Evolutionary conservation across 768 basidiomycete species (phyloP).

Genomic region (Amanita thiersii): DNA sequence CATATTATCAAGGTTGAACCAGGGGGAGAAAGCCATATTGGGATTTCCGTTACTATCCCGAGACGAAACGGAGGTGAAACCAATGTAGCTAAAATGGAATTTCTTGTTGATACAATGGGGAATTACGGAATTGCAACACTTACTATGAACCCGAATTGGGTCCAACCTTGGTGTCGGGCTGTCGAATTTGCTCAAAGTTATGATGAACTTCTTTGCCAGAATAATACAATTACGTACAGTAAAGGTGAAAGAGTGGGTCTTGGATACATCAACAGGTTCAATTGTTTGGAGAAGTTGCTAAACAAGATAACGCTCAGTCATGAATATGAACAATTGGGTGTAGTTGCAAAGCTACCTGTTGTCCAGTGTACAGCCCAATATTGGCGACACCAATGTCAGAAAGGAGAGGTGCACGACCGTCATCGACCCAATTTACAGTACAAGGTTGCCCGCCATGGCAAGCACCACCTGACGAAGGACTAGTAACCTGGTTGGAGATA

Average conservation of each 20-base stretch:
- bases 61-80: neutral
- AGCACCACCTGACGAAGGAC: neutral
- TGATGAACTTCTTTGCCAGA: neutral
- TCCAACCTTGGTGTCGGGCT: constrained; percentile 7
- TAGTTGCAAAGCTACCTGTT: constrained; percentile 1
- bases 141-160: constrained; percentile 7
- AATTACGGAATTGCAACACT: neutral
- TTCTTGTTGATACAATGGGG: neutral
- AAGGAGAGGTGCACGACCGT: constrained; percentile 4
- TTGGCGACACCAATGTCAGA: neutral
- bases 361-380: constrained; percentile 4
- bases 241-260: neutral
- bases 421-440: constrained; percentile 4
- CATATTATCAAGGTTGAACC: constrained; percentile 6
- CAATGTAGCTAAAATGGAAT: constrained; percentile 3
- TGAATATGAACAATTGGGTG: neutral
- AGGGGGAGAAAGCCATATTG: constrained; percentile 2
- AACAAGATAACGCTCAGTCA: neutral
- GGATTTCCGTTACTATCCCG: neutral
- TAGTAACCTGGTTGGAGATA: neutral
- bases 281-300: constrained; percentile 8
- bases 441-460: constrained; percentile 7
- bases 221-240: neutral
- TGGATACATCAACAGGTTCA: constrained; percentile 1
- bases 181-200: neutral